Evolutionary conservation across 2,329 filamentous ascomycete species (phyloP), one percentile per base, ranked within the genome.

Genomic region (Trichoderma cornu-damae): DNA sequence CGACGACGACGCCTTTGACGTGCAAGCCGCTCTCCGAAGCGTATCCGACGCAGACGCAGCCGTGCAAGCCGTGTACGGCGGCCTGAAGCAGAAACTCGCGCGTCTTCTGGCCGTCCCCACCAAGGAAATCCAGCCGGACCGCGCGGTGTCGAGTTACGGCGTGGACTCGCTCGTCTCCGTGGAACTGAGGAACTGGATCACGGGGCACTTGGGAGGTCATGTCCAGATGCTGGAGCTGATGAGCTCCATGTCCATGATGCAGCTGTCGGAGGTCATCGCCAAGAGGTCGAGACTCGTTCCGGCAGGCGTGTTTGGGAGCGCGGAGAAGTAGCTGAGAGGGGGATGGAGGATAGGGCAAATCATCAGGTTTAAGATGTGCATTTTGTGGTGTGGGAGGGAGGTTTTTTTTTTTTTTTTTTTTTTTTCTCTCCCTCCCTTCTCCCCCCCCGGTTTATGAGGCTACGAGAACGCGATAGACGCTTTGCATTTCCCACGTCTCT

Each of bases 151-250:
- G 22, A 59, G 51, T 20, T 59, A 59, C 16, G 57, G 57, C 43
- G 57, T 59, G 12, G 57, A 59, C 24, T 59, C 57, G 18, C 57
- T 59, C 22, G 49, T 59, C 4, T 56, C 57, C 14, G 57, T 59
- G 1, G 57, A 59, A 28, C 24, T 59, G 57, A 49, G 57, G 16
- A 59, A 59, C 32, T 59, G 57, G 57, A 59, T 59, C 20, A 43
- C 57, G 16, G 46, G 52, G 2, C 22, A 57, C 24, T 38, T 59
- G 37, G 52, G 51, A 2, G 44, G 37, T 1, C 57, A 59, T 26
- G 57, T 59, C 3, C 51, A 56, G 51, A 59, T 49, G 57, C 12
- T 57, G 32, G 57, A 59, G 28, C 16, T 59, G 20, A 59, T 57
- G 51, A 57, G 57, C 28, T 59, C 52, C 9, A 44, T 57, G 57